Base-by-base conservation (phyloP, 345 rosid genomes). In the Zanthoxylum bungeanum region DNA sequence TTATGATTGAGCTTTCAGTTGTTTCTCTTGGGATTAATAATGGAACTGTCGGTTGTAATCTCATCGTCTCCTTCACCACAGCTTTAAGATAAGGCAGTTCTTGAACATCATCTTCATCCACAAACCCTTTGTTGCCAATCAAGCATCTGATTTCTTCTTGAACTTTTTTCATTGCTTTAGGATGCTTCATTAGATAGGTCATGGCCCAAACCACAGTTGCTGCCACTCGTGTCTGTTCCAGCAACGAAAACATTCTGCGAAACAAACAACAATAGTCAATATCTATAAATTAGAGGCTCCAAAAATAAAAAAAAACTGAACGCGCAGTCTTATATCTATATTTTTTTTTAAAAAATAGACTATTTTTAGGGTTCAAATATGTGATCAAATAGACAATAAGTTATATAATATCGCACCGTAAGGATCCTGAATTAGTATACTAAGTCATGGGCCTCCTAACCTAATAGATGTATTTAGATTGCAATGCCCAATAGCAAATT, bases 51-150 rank as follows among this genome's bases (percentile, higher is more conserved):
- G 79, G 83, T 22, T 79, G 64, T 39, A 79, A 39, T 56, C 85
- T 74, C 79, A 77, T 30, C 2, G 70, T 69, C 72, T 77, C 85
- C 59, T 76, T 79, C 30, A 77, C 79, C 22, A 79, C 79, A 6
- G 81, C 81, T 27, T 71, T 79, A 47, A 82, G 70, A 72, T 79
- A 79, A 0, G 72, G 55, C 1, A 75, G 33, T 31, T 37, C 24
- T 19, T 39, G 65, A 46, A 64, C 52, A 11, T 77, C 76, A 37
- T 72, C 78, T 73, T 82, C 81, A 1, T 50, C 12, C 58, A 79
- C 72, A 17, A 72, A 69, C 1, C 57, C 68, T 65, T 73, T 71
- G 25, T 73, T 68, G 1, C 72, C 69, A 4, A 75, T 19, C 4
- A 64, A 0, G 5, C 25, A 7, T 46, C 78, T 80, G 17, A 76